Evolutionary conservation across 2,329 filamentous ascomycete species (phyloP), one percentile per base, ranked within the genome.

Genomic region (Penicillium polonicum): DNA sequence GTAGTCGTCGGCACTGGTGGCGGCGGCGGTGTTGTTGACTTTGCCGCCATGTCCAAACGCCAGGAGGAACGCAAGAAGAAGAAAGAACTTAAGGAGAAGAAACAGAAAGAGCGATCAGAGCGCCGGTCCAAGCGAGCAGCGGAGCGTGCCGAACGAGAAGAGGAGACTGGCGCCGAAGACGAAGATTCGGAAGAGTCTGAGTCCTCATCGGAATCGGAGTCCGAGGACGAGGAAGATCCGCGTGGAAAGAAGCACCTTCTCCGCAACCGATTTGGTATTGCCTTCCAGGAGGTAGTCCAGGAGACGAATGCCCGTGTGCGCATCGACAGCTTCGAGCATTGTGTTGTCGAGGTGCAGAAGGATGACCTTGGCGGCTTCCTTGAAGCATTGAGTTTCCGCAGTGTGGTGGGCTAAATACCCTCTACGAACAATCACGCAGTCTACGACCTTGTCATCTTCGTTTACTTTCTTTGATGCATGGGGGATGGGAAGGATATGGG

Each of bases 311-410:
- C 93, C 0, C 80, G 92, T 17, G 92, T 97, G 21, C 82, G 92
- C 59, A 95, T 97, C 71, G 94, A 99, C 76, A 95, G 90, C 74
- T 99, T 99, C 70, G 94, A 99, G 76, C 91, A 96, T 73, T 96
- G 91, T 69, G 94, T 97, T 8, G 92, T 97, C 46, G 94, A 99
- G 74, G 93, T 99, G n/a, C 88, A 88, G 76, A 97, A 96, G 79
- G 94, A 97, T 72, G 94, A 97, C 75, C 78, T 99, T 29, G 86
- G 87, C 17, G 91, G 88, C 0, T 99, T 99, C 73, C 79, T 99
- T 64, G 94, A 99, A 78, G 88, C 88, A 55, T 75, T 99, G 71
- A 97, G 92, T 76, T 88, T 92, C 83, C 96, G 95, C 82, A 87
- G 87, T 56, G 92, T 97, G 19, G 88, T 87, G 55, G 85, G 84